Evolutionary conservation across 1,284 basidiomycete species (phyloP), one percentile per base, ranked within the genome.

Genomic region (Irpex sp.): DNA sequence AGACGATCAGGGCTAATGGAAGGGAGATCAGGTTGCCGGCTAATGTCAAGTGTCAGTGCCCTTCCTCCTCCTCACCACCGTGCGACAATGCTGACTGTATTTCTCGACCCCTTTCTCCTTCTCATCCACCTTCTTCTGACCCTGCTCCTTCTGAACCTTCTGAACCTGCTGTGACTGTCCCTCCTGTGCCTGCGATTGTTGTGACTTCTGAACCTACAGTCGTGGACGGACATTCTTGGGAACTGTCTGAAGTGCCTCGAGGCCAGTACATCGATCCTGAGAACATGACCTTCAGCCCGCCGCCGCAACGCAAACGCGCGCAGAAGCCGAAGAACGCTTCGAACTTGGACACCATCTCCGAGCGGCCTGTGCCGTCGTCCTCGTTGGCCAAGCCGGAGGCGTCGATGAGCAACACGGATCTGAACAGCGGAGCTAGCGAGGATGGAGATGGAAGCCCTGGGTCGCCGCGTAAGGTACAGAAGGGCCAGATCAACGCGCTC

Each of bases 401-500:
- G 21, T 79, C 85, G 64, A 87, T 85, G 64, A 89, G 87, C 70
- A 89, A 87, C 59, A 88, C 85, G 49, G 90, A 91, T 72, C 82
- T 91, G 15, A 78, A 75, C 65, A 76, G 74, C 57, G 78, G 77
- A 62, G 83, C 83, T 59, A 83, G 80, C 21, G 78, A 75, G 40
- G 83, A 83, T 59, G 78, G 80, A 19, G 70, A 65, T 38, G 67
- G 66, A 63, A 44, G 40, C 15, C 40, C 40, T 44, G 40, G 40
- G 40, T 68, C 71, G 57, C 85, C 86, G 67, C 88, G 89, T 81
- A 93, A 91, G 79, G 89, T 92, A 72, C 89, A 91, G 79, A 92
- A 87, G 76, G 89, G 88, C 61, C 91, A 93, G 81, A 92, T 92
- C 80, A 88, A 89, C 69, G 84, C 91, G 47, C 79, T 93, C 70